Percentiles rank a stretch among this genome's conserved stretches.
Conservation (phyloP, 805 yeast species). For the Suhomyces pyralidae region DNA sequence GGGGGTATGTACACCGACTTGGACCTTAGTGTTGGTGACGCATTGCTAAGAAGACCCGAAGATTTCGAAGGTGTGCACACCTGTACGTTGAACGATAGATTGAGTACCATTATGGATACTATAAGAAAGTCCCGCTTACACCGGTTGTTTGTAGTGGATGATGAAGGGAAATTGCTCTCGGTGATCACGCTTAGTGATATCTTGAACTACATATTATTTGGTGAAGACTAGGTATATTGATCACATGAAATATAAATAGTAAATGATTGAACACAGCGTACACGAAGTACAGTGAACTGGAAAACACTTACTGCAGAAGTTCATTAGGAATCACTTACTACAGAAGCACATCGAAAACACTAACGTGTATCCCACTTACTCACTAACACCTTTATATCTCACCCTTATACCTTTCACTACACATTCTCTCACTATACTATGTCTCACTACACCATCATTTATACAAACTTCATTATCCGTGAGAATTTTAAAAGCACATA, state of each 20-base stretch:
- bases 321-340: no score
- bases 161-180: conserved; percentile 70
- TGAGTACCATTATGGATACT: conserved; percentile 88
- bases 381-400: no score
- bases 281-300: no score
- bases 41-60: conserved; percentile 86
- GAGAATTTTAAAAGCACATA: no score
- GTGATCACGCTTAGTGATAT: conserved; percentile 92
- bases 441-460: no score
- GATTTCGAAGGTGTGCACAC: conserved; percentile 98
- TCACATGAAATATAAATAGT: not conserved
- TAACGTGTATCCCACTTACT: no score
- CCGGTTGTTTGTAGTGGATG: conserved; percentile 88
- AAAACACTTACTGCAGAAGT: no score
- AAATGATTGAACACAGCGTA: not conserved
- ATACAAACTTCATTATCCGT: no score
- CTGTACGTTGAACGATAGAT: conserved; percentile 81
- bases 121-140: conserved; percentile 88
- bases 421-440: no score
- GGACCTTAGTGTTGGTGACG: conserved; percentile 91
- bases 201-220: conserved; percentile 73
- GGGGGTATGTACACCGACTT: conserved; percentile 93
- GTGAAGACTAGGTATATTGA: conserved; percentile 35
- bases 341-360: no score
- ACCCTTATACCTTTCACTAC: no score